Base-by-base conservation (phyloP, 2,329 filamentous ascomycete species). In the Lachnellula suecica region DNA sequence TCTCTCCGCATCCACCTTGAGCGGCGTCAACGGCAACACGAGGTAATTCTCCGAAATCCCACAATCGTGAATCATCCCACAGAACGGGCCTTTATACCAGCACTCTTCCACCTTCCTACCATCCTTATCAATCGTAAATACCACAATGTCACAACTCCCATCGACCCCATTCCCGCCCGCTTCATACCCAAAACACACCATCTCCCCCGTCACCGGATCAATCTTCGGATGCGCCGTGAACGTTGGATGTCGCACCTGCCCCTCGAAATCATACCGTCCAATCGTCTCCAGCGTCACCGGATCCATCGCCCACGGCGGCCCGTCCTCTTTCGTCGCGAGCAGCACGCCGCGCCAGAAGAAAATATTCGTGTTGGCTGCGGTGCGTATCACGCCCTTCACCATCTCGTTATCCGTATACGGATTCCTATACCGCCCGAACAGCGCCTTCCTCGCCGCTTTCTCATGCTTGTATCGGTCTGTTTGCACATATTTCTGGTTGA, bases 341-440 rank as follows among this genome's bases (percentile, higher is more conserved):
- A 84, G 60, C 43, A 78, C 72, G 0, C 79, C 79, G 7, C 78
- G 69, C 75, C 79, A 84, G 59, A 78, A 81, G 1, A 79, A 70
- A n/a, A 84, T 69, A 51, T 85, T 84, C 1, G 81, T 84, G 57
- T 85, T 84, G 3, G 76, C 74, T 0, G 79, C 79, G 0, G 79
- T 83, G 20, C 79, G 69, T 37, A 83, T 78, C 4, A 81, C 74
- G 2, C 78, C 77, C 45, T 74, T 74, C 5, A 82, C 79, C 54
- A 72, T 74, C 63, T 80, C 78, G 46, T 77, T 76, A 60, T 82
- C 78, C 7, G 79, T 82, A 56, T 73, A 81, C 0, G 78, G 77
- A 60, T 84, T 84, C 17, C 81, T 70, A 56, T 84, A 84, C 38
- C 74, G 70, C 0, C 81, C 81, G 47, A 84, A 81, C 13, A 84